Conservation (phyloP, 176 grass and related monocot species). For the Chloris gayana region DNA sequence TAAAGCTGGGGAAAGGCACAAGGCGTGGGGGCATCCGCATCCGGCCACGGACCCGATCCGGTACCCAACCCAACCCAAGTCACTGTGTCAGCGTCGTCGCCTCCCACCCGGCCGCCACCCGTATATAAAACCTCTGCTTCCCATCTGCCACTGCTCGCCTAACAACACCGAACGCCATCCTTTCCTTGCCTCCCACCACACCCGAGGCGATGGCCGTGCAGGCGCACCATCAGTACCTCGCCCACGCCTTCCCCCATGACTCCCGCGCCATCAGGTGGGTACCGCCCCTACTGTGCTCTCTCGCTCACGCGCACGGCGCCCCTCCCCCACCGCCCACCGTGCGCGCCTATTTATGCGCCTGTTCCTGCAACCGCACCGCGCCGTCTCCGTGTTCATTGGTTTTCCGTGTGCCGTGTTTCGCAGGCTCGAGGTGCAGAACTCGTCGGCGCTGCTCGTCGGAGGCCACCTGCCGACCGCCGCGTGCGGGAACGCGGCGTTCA, state of each 20-base stretch:
- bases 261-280: constrained; percentile 40
- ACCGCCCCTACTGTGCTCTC: neutral
- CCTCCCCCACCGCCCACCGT: too few species aligned
- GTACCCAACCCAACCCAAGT: neutral
- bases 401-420: too few species aligned
- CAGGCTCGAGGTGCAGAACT: constrained; percentile 16
- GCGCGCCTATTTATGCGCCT: constrained; percentile 15
- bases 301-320: neutral
- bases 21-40: neutral
- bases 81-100: neutral
- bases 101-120: neutral
- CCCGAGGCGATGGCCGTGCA: constrained; percentile 48
- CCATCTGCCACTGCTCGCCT: neutral
- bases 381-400: neutral
- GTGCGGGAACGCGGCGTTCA: constrained; percentile 30
- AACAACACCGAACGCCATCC: neutral
- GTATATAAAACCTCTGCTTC: neutral
- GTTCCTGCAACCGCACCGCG: neutral
- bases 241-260: constrained; percentile 45
- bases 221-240: constrained; percentile 34
- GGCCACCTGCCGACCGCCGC: neutral
- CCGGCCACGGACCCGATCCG: neutral
- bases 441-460: constrained; percentile 8
- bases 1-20: neutral
- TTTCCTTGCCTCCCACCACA: too few species aligned